Evolutionary conservation across 805 yeast species (phyloP).

Genomic region (Blastobotrys chiropterorum): DNA sequence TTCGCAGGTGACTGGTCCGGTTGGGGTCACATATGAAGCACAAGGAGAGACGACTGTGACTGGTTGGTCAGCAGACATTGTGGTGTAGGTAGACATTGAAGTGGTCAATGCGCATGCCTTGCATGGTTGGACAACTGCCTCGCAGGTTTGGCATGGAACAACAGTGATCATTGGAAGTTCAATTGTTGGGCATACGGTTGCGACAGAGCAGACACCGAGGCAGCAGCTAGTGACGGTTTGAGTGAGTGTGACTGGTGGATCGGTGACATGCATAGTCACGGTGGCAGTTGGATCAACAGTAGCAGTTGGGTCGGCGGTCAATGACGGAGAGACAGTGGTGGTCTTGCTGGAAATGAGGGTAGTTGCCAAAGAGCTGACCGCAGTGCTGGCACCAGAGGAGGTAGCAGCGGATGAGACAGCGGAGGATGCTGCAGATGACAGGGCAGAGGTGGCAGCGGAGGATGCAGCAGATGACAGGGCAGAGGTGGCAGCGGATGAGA

Average conservation of each 20-base stretch:
- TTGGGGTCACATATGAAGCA: constrained; percentile 9
- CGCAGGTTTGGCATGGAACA: constrained; percentile 10
- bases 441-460: neutral
- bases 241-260: constrained; percentile 2
- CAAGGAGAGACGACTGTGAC: constrained; percentile 18
- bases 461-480: neutral
- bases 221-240: constrained; percentile 15
- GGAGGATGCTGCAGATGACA: neutral
- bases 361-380: neutral
- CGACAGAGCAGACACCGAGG: constrained; percentile 13
- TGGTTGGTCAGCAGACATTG: constrained; percentile 8
- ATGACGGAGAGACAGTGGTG: neutral
- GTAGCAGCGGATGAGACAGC: neutral
- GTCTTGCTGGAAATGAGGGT: neutral
- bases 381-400: neutral
- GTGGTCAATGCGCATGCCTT: constrained; percentile 9
- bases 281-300: constrained; percentile 1
- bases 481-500: neutral
- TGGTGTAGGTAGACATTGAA: constrained; percentile 12
- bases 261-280: constrained; percentile 1
- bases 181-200: constrained; percentile 8
- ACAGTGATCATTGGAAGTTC: constrained; percentile 12
- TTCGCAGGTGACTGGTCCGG: neutral
- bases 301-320: neutral
- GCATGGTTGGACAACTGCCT: constrained; percentile 7